These are phyloP conservation scores for Phaffia australis DNA, from an alignment of 768 basidiomycete genomes.

Conservation along the genomic window DNA sequence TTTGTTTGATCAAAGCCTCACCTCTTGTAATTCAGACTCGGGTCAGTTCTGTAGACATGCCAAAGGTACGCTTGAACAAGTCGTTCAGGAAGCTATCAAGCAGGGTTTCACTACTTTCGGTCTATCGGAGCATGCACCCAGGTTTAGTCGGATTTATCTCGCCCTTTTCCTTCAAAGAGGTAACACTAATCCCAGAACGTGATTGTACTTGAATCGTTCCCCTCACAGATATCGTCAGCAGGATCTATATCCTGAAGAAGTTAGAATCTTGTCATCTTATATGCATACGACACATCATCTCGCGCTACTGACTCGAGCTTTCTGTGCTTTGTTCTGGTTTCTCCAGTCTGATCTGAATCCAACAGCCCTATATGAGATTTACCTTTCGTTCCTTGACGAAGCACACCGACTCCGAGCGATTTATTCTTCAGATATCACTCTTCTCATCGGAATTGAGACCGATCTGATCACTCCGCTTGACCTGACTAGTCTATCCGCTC, in stretches of 20 bases:
- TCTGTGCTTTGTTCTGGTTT: background rate
- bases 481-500: constrained; percentile 47
- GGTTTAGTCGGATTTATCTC: constrained; percentile 6
- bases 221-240: constrained; percentile 52
- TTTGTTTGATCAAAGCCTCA: background rate
- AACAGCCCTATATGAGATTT: constrained; percentile 51
- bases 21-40: constrained; percentile 45
- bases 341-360: constrained; percentile 49
- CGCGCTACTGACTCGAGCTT: background rate
- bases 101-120: constrained; percentile 74
- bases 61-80: constrained; percentile 63
- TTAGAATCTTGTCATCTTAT: constrained; percentile 36
- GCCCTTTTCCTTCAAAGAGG: too few species aligned
- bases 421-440: constrained; percentile 56
- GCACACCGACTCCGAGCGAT: constrained; percentile 60
- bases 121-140: constrained; percentile 83
- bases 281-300: background rate
- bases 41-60: constrained; percentile 92
- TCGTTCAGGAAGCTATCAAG: constrained; percentile 65
- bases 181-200: too few species aligned
- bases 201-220: background rate
- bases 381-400: constrained; percentile 61
- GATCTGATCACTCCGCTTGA: constrained; percentile 69
- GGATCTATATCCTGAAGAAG: constrained; percentile 96
- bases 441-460: constrained; percentile 86